phyloP scores from a whole-genome alignment of 1,284 basidiomycete genomes.

The Sutorius eximius region DNA sequence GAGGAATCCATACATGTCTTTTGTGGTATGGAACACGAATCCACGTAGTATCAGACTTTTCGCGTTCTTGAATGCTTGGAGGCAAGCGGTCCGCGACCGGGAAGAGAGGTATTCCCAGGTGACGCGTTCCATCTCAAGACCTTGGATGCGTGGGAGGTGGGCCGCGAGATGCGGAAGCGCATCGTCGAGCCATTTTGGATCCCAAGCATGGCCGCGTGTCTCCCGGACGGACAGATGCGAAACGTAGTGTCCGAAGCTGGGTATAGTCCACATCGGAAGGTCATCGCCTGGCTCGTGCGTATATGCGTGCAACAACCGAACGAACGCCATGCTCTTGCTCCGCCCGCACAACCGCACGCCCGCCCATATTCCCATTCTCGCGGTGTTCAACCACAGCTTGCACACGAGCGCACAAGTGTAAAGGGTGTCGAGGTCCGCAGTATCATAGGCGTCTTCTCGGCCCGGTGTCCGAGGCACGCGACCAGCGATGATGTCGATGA shows the following conservation, averaged over 20 bases:
- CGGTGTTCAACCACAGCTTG: slow-evolving; percentile 33
- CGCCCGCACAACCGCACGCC: slow-evolving; percentile 20
- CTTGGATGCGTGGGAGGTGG: slow-evolving; percentile 21
- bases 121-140: slow-evolving; percentile 31
- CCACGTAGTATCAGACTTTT: slow-evolving; percentile 24
- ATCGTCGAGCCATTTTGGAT: slow-evolving; percentile 36
- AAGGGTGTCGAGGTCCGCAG: slow-evolving; percentile 28
- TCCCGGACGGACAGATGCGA: slow-evolving; percentile 29
- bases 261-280: slow-evolving; percentile 15
- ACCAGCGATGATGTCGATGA: slow-evolving; percentile 28
- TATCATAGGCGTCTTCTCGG: slow-evolving; percentile 16
- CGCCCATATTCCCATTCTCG: slow-evolving; percentile 33
- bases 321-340: slow-evolving; percentile 22
- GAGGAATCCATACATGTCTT: slow-evolving; percentile 32
- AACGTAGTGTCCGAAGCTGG: slow-evolving; percentile 27
- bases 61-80: slow-evolving; percentile 24
- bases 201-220: slow-evolving; percentile 34
- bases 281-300: neutral
- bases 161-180: slow-evolving; percentile 25
- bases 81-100: slow-evolving; percentile 28
- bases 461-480: slow-evolving; percentile 13
- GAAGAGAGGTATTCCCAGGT: slow-evolving; percentile 37
- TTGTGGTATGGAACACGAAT: slow-evolving; percentile 29
- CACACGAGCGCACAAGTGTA: slow-evolving; percentile 36
- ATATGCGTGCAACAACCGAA: slow-evolving; percentile 22